These are phyloP conservation scores for Erodium maritimum DNA, from an alignment of 345 rosid species.

Conservation along the genomic window DNA sequence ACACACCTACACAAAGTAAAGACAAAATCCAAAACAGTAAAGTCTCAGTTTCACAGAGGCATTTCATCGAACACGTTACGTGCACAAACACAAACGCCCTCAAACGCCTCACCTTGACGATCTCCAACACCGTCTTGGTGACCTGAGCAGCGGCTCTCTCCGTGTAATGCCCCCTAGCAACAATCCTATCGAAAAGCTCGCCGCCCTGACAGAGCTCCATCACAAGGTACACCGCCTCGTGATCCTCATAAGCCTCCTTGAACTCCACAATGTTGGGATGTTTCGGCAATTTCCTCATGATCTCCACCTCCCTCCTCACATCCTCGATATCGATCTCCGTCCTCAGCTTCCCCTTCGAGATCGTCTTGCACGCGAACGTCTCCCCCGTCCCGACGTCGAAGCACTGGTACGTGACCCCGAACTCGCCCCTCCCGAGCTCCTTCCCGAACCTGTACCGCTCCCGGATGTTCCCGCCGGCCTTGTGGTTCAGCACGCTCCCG, in stretches of 20 bases:
- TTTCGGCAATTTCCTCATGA: constrained; percentile 1
- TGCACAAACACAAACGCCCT: background rate
- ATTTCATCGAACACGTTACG: background rate
- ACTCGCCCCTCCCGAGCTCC: constrained; percentile 5
- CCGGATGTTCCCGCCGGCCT: background rate
- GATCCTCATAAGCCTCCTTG: constrained; percentile 7
- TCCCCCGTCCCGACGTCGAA: background rate
- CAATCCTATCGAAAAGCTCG: constrained; percentile 11
- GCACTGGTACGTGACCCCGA: constrained; percentile 4
- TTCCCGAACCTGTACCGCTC: constrained; percentile 5
- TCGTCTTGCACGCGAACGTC: constrained; percentile 5
- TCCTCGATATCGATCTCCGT: constrained; percentile 1
- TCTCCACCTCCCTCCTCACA: constrained; percentile 4
- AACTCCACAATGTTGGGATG: constrained; percentile 6
- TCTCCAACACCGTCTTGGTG: background rate
- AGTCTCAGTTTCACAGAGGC: background rate
- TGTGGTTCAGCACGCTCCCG: background rate
- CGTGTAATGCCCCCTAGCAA: constrained; percentile 3
- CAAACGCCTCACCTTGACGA: background rate
- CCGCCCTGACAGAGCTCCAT: constrained; percentile 3
- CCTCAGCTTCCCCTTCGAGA: constrained; percentile 5
- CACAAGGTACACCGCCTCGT: constrained; percentile 6
- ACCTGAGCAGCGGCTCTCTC: background rate
- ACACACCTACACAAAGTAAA: constrained; percentile 45
- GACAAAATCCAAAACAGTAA: background rate